These are phyloP conservation scores for Scheffersomyces stipitis DNA, from an alignment of 805 yeast species.

Conservation along the genomic window DNA sequence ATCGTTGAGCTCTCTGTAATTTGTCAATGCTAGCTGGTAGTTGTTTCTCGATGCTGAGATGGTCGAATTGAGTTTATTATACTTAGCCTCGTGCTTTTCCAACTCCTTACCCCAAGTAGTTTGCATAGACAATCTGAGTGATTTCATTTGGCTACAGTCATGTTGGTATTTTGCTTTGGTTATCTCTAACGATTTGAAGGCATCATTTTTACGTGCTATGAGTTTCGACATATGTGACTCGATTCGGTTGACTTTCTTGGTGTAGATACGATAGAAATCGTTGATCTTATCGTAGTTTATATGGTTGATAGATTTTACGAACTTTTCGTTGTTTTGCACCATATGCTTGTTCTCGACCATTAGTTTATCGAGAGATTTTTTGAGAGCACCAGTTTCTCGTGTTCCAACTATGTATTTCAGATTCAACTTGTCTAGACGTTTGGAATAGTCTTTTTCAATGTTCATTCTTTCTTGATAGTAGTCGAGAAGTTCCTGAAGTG, in stretches of 20 bases:
- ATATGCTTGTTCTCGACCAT: slow-evolving; percentile 58
- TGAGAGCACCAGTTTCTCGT: slow-evolving; percentile 59
- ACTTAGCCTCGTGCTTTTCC: slow-evolving; percentile 56
- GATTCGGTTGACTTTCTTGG: slow-evolving; percentile 54
- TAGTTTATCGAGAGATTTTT: slow-evolving; percentile 58
- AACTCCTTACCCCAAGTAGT: slow-evolving; percentile 74
- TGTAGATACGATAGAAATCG: slow-evolving; percentile 50
- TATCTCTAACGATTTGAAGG: slow-evolving; percentile 34
- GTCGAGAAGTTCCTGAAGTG: slow-evolving; percentile 40
- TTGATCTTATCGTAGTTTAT: slow-evolving; percentile 49
- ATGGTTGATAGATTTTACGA: slow-evolving; percentile 50
- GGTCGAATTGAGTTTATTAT: slow-evolving; percentile 47
- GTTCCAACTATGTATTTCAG: slow-evolving; percentile 49
- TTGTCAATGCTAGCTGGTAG: slow-evolving; percentile 55
- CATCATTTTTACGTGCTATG: slow-evolving; percentile 43
- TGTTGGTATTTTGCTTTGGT: slow-evolving; percentile 51
- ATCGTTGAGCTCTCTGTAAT: slow-evolving; percentile 56
- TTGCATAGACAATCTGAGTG: slow-evolving; percentile 59
- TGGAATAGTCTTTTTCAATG: slow-evolving; percentile 73
- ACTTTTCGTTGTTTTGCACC: slow-evolving; percentile 55
- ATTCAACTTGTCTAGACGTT: slow-evolving; percentile 52
- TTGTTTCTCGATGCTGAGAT: slow-evolving; percentile 47
- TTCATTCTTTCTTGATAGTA: slow-evolving; percentile 45
- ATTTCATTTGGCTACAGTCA: slow-evolving; percentile 59
- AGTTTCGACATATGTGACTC: slow-evolving; percentile 59